phyloP scores from a whole-genome alignment of 352 stramenopile genomes.

The Phytophthora quininea region DNA sequence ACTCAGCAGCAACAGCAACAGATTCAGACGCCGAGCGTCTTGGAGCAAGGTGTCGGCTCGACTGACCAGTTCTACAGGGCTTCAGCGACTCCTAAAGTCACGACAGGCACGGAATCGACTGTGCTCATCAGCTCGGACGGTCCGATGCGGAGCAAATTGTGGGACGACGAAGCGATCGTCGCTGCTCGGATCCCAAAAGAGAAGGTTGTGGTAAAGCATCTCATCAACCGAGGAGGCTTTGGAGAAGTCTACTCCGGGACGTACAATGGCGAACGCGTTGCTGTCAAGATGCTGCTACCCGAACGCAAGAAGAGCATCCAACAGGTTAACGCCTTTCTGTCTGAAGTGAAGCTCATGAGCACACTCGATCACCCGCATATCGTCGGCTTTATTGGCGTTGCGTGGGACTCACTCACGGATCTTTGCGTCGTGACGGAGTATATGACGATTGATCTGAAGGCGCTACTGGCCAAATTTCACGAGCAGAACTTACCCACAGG shows the following conservation, averaged over 20 bases:
- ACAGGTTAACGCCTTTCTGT: constrained; percentile 36
- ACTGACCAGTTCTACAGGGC: constrained; percentile 10
- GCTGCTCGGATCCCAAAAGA: constrained; percentile 28
- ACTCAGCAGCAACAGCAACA: constrained; percentile 3
- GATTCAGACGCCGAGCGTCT: not conserved
- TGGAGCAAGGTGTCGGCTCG: not conserved
- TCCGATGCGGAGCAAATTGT: constrained; percentile 16
- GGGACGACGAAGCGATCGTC: constrained; percentile 45
- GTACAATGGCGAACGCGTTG: constrained; percentile 33
- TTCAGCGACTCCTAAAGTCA: constrained; percentile 19
- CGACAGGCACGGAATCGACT: constrained; percentile 21
- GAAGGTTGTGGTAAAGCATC: constrained; percentile 18
- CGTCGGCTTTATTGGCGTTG: constrained; percentile 48
- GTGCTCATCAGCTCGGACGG: constrained; percentile 27
- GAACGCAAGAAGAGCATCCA: constrained; percentile 32
- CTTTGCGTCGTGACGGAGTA: constrained; percentile 50
- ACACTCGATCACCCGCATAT: constrained; percentile 41
- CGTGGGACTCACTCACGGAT: constrained; percentile 47
- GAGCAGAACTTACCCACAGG: constrained; percentile 18
- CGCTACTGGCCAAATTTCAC: constrained; percentile 34
- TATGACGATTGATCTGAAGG: constrained; percentile 47
- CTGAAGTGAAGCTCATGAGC: constrained; percentile 35
- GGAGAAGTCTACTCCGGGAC: constrained; percentile 32
- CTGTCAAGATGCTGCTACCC: constrained; percentile 34
- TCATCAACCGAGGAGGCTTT: constrained; percentile 32